phyloP scores from a whole-genome alignment of 805 yeast genomes.

The Dipodascus geniculatus region DNA sequence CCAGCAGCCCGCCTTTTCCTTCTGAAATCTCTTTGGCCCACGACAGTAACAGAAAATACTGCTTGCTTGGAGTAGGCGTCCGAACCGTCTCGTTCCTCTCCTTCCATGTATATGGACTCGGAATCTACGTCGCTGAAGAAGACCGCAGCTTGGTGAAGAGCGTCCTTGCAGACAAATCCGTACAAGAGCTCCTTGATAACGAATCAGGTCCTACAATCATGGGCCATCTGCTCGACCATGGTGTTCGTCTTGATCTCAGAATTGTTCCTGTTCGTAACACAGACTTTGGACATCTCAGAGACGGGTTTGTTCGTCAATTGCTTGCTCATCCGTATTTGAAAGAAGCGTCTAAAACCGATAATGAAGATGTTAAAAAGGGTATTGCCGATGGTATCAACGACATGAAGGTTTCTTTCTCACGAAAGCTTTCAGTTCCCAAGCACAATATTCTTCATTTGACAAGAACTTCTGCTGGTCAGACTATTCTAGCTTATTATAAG shows the following conservation, averaged over 20 bases:
- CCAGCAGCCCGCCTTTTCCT: slow-evolving; percentile 26
- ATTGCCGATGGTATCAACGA: slow-evolving; percentile 57
- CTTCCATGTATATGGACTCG: slow-evolving; percentile 80
- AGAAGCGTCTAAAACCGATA: slow-evolving; percentile 14
- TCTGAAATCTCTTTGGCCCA: slow-evolving; percentile 17
- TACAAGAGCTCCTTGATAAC: slow-evolving; percentile 31
- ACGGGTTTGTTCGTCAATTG: slow-evolving; percentile 76
- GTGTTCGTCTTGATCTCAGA: slow-evolving; percentile 55
- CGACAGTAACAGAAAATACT: slow-evolving; percentile 27
- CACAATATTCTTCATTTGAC: slow-evolving; percentile 57
- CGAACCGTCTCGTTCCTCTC: slow-evolving; percentile 73
- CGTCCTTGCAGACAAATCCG: slow-evolving; percentile 5
- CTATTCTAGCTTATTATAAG: slow-evolving; percentile 35
- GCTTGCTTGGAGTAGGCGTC: slow-evolving; percentile 67
- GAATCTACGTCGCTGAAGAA: slow-evolving; percentile 58
- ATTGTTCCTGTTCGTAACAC: slow-evolving; percentile 84
- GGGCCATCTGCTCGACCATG: slow-evolving; percentile 43
- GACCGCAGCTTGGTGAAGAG: slow-evolving; percentile 29
- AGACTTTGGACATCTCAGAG: slow-evolving; percentile 79
- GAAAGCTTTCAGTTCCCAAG: slow-evolving; percentile 64
- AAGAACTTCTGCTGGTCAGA: slow-evolving; percentile 35
- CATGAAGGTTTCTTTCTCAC: slow-evolving; percentile 47
- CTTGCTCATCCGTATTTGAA: slow-evolving; percentile 54
- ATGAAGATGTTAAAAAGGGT: slow-evolving; percentile 28
- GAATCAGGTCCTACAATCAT: slow-evolving; percentile 41